Base-by-base conservation (phyloP, 73 alveolate genomes). In the Paramecium primaurelia region DNA sequence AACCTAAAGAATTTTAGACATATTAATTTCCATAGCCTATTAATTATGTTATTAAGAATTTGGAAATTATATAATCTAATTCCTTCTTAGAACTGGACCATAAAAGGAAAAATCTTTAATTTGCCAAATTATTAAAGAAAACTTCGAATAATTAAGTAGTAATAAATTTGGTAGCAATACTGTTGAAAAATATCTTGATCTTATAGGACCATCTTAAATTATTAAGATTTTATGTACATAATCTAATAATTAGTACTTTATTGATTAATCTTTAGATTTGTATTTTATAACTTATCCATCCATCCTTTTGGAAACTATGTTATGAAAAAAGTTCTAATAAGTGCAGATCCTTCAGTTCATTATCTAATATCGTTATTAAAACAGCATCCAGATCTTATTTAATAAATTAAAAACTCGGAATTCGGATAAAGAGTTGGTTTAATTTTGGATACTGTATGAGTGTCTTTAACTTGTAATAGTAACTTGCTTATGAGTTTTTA, bases 161-260 rank as follows among this genome's bases (percentile, higher is more conserved):
- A 80, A 80, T 80, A 80, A 80, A 16, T 80, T 45, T 80, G 91
- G 91, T 18, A 80, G 91, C 73, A 80, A 80, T 80, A 80, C 77
- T 4, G 91, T 80, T 80, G 91, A 80, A 80, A 80, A 80, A 6
- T 80, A 80, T 28, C 8, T 80, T 11, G 91, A 80, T 26, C 6
- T 42, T 2, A 20, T 45, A 1, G 91, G 91, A 0, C 91, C 91
- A 10, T 49, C 71, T 7, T 40, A 80, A 44, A 80, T 80, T 12
- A 49, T 80, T 10, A 80, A 44, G 18, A 49, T 18, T 26, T 10
- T 80, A 11, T 40, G 47, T 36, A 80, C 11, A 8, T 14, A 20
- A 26, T 80, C 42, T 3, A 80, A 42, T 44, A 54, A 49, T 4
- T 22, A 80, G 73, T 42, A 44, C 18, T 10, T 20, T 25, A 10